These are phyloP conservation scores for Zalerion maritima DNA, from an alignment of 495 filamentous ascomycete genomes.

Conservation along the genomic window DNA sequence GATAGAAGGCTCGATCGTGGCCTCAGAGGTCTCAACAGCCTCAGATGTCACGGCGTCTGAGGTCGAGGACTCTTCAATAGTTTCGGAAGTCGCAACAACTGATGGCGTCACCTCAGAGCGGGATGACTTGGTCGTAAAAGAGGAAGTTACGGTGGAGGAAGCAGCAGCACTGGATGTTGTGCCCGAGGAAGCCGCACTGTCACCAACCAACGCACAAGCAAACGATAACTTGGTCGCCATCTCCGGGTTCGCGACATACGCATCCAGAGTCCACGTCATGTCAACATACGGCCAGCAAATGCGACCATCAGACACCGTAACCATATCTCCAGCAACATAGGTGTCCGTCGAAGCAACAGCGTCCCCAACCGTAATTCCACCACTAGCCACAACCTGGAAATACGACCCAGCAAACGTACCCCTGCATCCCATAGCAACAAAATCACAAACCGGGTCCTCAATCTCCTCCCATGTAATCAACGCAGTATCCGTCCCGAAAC, in stretches of 20 bases:
- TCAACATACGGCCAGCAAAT: slow-evolving; percentile 43
- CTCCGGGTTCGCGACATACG: background rate
- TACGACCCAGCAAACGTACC: slow-evolving; percentile 34
- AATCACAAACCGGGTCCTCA: slow-evolving; percentile 28
- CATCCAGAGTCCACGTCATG: slow-evolving; percentile 29
- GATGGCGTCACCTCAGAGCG: no score
- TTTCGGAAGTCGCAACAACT: no score
- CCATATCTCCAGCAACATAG: slow-evolving; percentile 40
- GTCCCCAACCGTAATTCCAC: slow-evolving; percentile 27
- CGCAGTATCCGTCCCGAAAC: slow-evolving; percentile 28
- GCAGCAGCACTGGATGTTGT: no score
- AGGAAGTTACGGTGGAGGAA: no score
- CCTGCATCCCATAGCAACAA: slow-evolving; percentile 35
- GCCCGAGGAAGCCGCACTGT: no score
- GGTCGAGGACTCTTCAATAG: no score
- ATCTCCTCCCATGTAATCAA: slow-evolving; percentile 41
- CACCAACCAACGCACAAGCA: no score
- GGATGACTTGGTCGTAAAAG: no score
- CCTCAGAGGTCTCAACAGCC: no score
- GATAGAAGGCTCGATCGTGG: no score
- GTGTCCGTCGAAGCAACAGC: slow-evolving; percentile 24
- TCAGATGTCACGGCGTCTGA: no score
- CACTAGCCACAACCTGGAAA: slow-evolving; percentile 33
- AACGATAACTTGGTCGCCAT: slow-evolving; percentile 4
- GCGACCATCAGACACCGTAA: slow-evolving; percentile 26